phyloP scores from a whole-genome alignment of 768 basidiomycete genomes.

The Filobasidium floriforme region DNA sequence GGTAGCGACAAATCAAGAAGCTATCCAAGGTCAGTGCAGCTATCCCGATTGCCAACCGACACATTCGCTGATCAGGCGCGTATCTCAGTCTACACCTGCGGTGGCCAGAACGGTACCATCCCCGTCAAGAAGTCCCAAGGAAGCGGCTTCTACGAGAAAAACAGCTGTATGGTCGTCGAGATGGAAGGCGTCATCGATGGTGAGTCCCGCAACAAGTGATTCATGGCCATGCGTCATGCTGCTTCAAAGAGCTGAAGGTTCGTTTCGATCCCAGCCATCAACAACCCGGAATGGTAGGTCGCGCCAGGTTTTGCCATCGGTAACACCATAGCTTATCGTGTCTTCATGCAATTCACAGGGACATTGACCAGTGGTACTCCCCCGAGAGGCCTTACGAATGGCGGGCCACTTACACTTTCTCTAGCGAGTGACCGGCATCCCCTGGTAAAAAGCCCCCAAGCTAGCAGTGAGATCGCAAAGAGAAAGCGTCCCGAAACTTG shows the following conservation, averaged over 20 bases:
- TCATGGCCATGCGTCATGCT: background rate
- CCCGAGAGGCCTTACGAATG: background rate
- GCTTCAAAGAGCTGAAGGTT: background rate
- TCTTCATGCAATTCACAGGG: background rate
- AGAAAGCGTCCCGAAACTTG: no score
- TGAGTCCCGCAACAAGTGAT: background rate
- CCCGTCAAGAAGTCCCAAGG: background rate
- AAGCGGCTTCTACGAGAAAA: background rate
- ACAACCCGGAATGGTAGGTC: background rate
- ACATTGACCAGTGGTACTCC: background rate
- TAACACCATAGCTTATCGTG: background rate
- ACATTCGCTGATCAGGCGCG: no score
- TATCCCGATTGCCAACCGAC: no score
- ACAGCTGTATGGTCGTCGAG: background rate
- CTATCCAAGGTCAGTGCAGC: background rate
- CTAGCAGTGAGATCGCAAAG: no score
- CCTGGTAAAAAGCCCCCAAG: no score
- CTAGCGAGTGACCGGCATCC: background rate
- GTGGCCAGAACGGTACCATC: background rate
- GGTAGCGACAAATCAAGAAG: background rate
- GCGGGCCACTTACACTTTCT: background rate
- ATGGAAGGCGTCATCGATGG: constrained; percentile 2
- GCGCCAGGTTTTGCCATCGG: background rate
- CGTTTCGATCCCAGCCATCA: background rate
- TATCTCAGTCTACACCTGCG: background rate